A percentile compares a stretch with the other conserved stretches of the same genome.
Conservation (phyloP, 2,329 filamentous ascomycete genomes). For the Fusarium pseudoanthophilum region DNA sequence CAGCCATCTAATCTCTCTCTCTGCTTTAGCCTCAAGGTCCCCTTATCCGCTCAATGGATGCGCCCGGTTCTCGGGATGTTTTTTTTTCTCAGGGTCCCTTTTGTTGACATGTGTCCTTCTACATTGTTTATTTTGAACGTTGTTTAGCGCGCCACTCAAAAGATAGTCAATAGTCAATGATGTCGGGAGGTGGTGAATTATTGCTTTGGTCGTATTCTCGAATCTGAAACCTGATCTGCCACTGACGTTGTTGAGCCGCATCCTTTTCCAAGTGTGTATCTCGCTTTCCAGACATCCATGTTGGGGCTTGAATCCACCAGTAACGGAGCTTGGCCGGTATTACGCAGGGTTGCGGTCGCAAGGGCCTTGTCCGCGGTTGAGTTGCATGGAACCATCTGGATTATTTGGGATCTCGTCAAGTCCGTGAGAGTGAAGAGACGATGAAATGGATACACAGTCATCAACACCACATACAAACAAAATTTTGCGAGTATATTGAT, state of each 20-base stretch:
- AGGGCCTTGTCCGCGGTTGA: constrained; percentile 20
- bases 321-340: constrained; percentile 29
- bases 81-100: constrained; percentile 5
- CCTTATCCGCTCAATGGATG: constrained; percentile 23
- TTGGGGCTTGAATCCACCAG: constrained; percentile 25
- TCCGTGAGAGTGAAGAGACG: not conserved
- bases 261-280: not conserved
- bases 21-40: constrained; percentile 29
- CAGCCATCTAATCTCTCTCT: constrained; percentile 29
- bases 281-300: not conserved
- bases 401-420: constrained; percentile 19
- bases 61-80: constrained; percentile 33
- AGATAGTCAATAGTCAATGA: not conserved
- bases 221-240: constrained; percentile 21
- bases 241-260: constrained; percentile 40
- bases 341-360: constrained; percentile 23
- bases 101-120: not conserved
- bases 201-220: not conserved
- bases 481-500: not conserved
- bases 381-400: constrained; percentile 32
- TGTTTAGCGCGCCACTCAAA: constrained; percentile 14
- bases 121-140: constrained; percentile 2
- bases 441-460: constrained; percentile 3
- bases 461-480: not conserved
- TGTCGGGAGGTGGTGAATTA: not conserved